These are phyloP conservation scores for Nicotiana benthamiana DNA, from an alignment of 257 asterid species.

Conservation along the genomic window DNA sequence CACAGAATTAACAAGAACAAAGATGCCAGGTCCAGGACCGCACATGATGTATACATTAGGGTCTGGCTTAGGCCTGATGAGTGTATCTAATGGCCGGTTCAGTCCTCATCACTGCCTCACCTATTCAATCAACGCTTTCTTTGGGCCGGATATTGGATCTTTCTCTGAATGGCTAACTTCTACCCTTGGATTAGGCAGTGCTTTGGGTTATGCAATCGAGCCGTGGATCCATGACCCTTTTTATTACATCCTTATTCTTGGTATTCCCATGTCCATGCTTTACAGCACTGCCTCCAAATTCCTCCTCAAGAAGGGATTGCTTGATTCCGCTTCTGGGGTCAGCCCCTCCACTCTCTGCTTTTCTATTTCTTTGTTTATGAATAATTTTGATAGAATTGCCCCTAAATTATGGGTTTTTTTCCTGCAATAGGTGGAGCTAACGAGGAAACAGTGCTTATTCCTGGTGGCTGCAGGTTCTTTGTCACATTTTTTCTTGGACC, in stretches of 20 bases:
- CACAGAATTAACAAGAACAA: neutral
- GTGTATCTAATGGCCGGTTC: conserved; percentile 63
- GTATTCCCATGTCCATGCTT: conserved; percentile 54
- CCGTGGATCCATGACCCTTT: conserved; percentile 80
- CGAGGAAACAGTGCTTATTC: conserved; percentile 60
- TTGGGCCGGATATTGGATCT: conserved; percentile 94
- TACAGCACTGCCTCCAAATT: conserved; percentile 50
- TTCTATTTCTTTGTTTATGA: neutral
- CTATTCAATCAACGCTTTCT: conserved; percentile 84
- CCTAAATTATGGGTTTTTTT: neutral
- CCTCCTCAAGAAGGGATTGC: conserved; percentile 46
- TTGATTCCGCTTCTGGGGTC: conserved; percentile 79
- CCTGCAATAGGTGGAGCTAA: conserved; percentile 54
- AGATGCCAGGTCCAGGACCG: conserved; percentile 97
- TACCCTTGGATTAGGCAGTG: conserved; percentile 50
- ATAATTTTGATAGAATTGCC: neutral
- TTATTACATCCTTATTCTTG: conserved; percentile 53
- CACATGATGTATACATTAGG: conserved; percentile 90
- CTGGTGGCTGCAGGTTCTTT: conserved; percentile 75
- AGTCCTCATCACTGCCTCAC: conserved; percentile 85
- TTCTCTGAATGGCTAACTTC: conserved; percentile 81
- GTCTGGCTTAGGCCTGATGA: conserved; percentile 69
- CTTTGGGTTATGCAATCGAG: conserved; percentile 58
- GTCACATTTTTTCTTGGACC: conserved; percentile 90
- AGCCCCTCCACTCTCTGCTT: neutral